phyloP scores from a whole-genome alignment of 2,329 filamentous ascomycete species.

The Fusarium subglutinans region DNA sequence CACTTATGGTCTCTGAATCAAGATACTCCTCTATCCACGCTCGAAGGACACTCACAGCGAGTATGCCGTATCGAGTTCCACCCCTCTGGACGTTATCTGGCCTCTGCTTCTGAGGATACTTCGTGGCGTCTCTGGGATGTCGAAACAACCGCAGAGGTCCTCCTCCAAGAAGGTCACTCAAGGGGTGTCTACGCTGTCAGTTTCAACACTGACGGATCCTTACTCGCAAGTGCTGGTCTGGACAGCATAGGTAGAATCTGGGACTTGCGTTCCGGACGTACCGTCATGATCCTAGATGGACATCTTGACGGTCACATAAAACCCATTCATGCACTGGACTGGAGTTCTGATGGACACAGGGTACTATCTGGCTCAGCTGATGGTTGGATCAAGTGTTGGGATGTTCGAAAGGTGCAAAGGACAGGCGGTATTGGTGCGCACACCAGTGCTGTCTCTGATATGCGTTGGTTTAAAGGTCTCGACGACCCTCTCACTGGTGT shows the following conservation, averaged over 20 bases:
- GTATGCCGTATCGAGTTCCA: conserved; percentile 96
- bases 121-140: conserved; percentile 98
- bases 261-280: conserved; percentile 92
- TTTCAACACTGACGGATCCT: conserved; percentile 91
- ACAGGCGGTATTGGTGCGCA: conserved; percentile 91
- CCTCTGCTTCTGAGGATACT: conserved; percentile 93
- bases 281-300: conserved; percentile 93
- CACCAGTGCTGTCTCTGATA: conserved; percentile 87
- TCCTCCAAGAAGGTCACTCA: conserved; percentile 94
- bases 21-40: conserved; percentile 83
- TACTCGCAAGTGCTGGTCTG: conserved; percentile 89
- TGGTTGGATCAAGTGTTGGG: conserved; percentile 98
- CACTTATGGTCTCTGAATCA: conserved; percentile 90
- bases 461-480: conserved; percentile 91
- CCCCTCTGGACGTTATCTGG: conserved; percentile 87
- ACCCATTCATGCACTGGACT: conserved; percentile 92
- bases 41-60: conserved; percentile 84
- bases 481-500: conserved; percentile 76
- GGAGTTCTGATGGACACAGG: conserved; percentile 91
- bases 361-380: conserved; percentile 92
- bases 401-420: conserved; percentile 86
- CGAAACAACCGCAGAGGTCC: conserved; percentile 81
- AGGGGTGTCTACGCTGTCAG: conserved; percentile 89
- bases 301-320: conserved; percentile 84
- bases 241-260: conserved; percentile 96